Evolutionary conservation across 805 yeast genomes (phyloP).

Genomic region (Pichia nanzhaoensis): DNA sequence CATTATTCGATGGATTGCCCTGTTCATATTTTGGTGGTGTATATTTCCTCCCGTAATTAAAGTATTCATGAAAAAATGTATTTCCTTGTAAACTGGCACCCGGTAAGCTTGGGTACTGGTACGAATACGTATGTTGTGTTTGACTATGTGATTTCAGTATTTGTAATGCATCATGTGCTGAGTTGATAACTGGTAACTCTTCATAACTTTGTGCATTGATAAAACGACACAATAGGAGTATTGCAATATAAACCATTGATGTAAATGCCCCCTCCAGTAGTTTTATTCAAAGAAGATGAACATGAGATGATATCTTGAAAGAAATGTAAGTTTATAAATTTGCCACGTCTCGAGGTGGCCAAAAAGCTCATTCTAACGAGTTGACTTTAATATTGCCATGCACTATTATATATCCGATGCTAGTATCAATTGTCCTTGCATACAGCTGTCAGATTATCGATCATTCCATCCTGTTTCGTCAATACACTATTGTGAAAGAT

Average conservation of each 20-base stretch:
- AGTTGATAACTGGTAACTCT: neutral
- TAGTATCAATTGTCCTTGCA: constrained; percentile 6
- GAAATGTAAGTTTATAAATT: too few relatives aligned
- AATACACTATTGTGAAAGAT: constrained; percentile 25
- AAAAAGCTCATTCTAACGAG: too few relatives aligned
- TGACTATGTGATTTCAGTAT: neutral
- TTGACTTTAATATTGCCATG: too few relatives aligned
- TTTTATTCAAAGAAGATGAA: too few relatives aligned
- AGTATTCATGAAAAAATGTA: constrained; percentile 9
- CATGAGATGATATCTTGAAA: too few relatives aligned
- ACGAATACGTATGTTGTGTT: neutral
- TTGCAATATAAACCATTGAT: too few relatives aligned
- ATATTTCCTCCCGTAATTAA: neutral
- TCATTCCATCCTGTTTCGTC: constrained; percentile 13
- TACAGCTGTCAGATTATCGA: constrained; percentile 15
- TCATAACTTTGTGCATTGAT: neutral
- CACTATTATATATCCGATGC: constrained; percentile 6
- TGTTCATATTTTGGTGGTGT: neutral
- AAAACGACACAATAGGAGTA: too few relatives aligned
- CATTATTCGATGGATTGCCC: neutral
- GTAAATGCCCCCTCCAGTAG: too few relatives aligned
- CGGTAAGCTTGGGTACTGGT: neutral
- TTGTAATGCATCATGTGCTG: constrained; percentile 3
- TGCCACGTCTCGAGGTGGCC: constrained; percentile 7
- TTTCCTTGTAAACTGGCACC: neutral